Evolutionary conservation across 2,329 filamentous ascomycete genomes (phyloP).

Genomic region (Ophiognomonia clavigignenti-juglandacearum): DNA sequence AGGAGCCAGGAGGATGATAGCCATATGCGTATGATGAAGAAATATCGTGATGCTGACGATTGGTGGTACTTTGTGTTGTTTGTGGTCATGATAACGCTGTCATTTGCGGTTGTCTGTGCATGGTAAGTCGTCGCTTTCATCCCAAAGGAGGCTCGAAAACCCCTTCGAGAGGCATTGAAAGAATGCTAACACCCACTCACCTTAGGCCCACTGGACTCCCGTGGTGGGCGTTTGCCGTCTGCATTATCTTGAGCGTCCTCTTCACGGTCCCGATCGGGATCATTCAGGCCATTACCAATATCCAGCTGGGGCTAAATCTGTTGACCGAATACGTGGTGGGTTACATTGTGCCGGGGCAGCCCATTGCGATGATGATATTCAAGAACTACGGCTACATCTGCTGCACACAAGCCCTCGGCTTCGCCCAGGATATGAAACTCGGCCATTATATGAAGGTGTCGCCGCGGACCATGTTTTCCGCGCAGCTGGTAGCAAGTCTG

Average conservation of each 20-base stretch:
- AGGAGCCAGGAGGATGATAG: slow-evolving; percentile 54
- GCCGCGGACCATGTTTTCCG: slow-evolving; percentile 57
- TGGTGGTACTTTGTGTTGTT: slow-evolving; percentile 55
- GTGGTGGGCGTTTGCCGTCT: slow-evolving; percentile 54
- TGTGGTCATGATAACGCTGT: slow-evolving; percentile 47
- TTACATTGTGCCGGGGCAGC: slow-evolving; percentile 67
- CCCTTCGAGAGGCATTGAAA: no score
- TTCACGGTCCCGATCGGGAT: slow-evolving; percentile 59
- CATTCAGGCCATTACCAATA: slow-evolving; percentile 57
- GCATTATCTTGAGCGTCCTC: slow-evolving; percentile 51
- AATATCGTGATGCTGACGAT: slow-evolving; percentile 53
- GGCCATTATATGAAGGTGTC: slow-evolving; percentile 66
- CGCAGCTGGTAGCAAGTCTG: slow-evolving; percentile 53
- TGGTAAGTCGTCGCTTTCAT: slow-evolving; percentile 35
- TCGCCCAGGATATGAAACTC: slow-evolving; percentile 61
- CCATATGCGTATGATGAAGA: slow-evolving; percentile 58
- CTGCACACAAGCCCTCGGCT: slow-evolving; percentile 62
- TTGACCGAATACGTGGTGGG: slow-evolving; percentile 69
- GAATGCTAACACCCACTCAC: background rate
- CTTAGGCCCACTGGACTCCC: slow-evolving; percentile 46
- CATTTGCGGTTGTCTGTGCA: slow-evolving; percentile 48
- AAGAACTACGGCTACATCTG: slow-evolving; percentile 69
- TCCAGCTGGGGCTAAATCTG: slow-evolving; percentile 63
- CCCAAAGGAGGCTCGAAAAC: no score
- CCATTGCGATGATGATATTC: slow-evolving; percentile 73